Evolutionary conservation across 768 basidiomycete genomes (phyloP).

Genomic region (Mrakia frigida): DNA sequence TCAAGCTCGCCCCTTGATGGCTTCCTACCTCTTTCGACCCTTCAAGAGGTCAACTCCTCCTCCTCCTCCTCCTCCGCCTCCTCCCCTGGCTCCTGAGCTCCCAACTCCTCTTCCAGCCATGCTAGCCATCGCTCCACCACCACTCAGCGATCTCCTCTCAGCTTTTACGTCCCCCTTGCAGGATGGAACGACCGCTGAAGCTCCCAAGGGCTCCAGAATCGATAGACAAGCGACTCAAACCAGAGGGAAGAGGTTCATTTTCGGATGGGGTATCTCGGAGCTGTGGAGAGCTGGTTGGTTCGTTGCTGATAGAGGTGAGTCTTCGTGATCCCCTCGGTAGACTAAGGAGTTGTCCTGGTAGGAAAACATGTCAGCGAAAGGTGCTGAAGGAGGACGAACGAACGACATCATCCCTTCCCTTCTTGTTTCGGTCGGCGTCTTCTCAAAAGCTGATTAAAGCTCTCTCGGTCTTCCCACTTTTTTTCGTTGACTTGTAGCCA

Average conservation of each 20-base stretch:
- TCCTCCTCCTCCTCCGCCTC: not conserved
- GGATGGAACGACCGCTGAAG: not conserved
- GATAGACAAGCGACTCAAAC: slow-evolving; percentile 12
- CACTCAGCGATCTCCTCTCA: not conserved
- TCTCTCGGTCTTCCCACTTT: not conserved
- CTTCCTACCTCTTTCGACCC: not conserved
- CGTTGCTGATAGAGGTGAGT: slow-evolving; percentile 38
- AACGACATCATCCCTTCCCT: not conserved
- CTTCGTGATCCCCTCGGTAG: not conserved
- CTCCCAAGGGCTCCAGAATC: not conserved
- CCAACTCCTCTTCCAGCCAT: not conserved
- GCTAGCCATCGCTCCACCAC: not conserved
- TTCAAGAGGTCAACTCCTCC: not conserved
- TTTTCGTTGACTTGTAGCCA: not conserved
- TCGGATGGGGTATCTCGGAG: slow-evolving; percentile 32
- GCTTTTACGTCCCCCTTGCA: not conserved
- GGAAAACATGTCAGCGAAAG: too few relatives aligned
- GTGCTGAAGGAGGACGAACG: not conserved
- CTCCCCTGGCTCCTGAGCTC: not conserved
- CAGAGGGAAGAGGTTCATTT: slow-evolving; percentile 1
- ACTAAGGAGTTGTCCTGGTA: slow-evolving; percentile 36
- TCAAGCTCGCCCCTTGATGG: not conserved
- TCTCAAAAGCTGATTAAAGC: not conserved
- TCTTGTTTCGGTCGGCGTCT: not conserved
- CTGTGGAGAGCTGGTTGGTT: slow-evolving; percentile 35